Conservation (phyloP, 1,284 basidiomycete species). For the Heliocybe sulcata region DNA sequence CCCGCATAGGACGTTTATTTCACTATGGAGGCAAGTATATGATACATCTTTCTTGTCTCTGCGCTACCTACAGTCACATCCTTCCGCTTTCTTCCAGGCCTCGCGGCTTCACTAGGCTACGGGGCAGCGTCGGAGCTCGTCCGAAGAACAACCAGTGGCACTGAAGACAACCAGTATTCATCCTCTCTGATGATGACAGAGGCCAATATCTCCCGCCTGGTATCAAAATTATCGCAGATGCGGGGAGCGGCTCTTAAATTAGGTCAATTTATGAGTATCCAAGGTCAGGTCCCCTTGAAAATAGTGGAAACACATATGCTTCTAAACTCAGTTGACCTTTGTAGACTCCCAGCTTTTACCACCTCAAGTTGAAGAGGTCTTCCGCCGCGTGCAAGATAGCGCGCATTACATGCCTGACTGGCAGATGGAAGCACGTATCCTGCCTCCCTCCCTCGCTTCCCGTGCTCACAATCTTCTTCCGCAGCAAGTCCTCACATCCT, state of each 20-base stretch:
- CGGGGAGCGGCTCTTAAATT: constrained; percentile 94
- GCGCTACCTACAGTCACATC: background rate
- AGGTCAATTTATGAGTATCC: constrained; percentile 97
- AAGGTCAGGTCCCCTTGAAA: constrained; percentile 55
- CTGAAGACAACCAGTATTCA: constrained; percentile 14
- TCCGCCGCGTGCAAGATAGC: constrained; percentile 88
- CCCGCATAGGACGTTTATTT: constrained; percentile 79
- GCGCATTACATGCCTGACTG: constrained; percentile 99
- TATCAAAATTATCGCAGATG: constrained; percentile 91
- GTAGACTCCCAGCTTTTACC: constrained; percentile 82
- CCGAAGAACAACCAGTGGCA: constrained; percentile 20
- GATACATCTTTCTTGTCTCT: background rate
- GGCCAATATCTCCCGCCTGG: constrained; percentile 84
- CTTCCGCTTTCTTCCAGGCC: constrained; percentile 31
- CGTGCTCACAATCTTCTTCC: background rate
- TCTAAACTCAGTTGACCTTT: background rate
- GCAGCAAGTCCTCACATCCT: constrained; percentile 69
- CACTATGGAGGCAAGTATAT: constrained; percentile 79
- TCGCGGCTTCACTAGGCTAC: constrained; percentile 66
- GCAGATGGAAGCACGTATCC: constrained; percentile 79
- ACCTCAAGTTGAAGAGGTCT: constrained; percentile 83
- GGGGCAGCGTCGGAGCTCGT: constrained; percentile 53
- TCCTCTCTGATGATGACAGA: constrained; percentile 79
- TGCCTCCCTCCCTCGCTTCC: constrained; percentile 3
- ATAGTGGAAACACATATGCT: background rate